These are phyloP conservation scores for Bruguiera gymnorhiza DNA, from an alignment of 345 rosid genomes.

Conservation along the genomic window DNA sequence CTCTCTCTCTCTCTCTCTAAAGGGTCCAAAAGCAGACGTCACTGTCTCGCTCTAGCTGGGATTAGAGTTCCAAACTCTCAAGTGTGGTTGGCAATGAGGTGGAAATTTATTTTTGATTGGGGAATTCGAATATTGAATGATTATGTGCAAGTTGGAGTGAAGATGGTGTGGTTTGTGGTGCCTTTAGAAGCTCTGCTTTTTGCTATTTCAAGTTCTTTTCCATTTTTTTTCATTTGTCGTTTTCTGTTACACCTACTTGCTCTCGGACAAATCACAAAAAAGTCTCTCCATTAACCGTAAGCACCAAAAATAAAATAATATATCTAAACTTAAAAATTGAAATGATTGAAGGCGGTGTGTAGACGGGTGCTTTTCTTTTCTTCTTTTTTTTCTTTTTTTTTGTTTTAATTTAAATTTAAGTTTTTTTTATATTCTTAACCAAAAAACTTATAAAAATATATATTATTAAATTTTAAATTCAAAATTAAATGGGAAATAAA, in stretches of 20 bases:
- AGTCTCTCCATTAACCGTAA: background rate
- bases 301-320: no score
- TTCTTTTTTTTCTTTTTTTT: no score
- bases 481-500: no score
- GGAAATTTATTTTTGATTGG: constrained; percentile 6
- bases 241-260: background rate
- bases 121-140: constrained; percentile 20
- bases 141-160: constrained; percentile 14
- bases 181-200: background rate
- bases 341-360: no score
- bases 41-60: constrained; percentile 9
- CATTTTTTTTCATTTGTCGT: constrained; percentile 7
- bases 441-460: no score
- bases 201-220: background rate
- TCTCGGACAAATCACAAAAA: background rate
- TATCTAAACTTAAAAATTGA: no score
- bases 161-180: background rate
- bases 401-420: no score
- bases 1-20: constrained; percentile 1
- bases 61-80: constrained; percentile 17
- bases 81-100: background rate
- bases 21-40: background rate
- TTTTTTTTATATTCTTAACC: no score
- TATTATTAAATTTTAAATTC: no score
- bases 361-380: no score